These are phyloP conservation scores for Botryosphaeria dothidea DNA, from an alignment of 2,329 filamentous ascomycete genomes.

Conservation along the genomic window DNA sequence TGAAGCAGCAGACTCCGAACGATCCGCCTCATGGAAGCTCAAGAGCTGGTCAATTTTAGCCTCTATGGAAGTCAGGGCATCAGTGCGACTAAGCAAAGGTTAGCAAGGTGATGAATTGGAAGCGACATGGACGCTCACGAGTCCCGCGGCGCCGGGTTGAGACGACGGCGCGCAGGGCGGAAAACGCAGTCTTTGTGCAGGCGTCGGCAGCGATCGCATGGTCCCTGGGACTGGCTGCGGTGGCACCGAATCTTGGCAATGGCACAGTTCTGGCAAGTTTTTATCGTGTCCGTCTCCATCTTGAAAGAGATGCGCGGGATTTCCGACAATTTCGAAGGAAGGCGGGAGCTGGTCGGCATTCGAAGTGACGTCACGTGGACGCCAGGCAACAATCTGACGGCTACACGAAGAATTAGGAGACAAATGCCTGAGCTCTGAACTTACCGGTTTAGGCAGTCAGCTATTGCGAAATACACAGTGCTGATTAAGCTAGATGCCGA, in stretches of 20 bases:
- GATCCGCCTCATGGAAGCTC: conserved; percentile 22
- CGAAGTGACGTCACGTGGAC: not conserved
- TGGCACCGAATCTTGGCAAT: conserved; percentile 35
- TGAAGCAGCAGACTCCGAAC: not conserved
- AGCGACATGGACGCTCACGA: conserved; percentile 24
- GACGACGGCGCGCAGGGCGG: conserved; percentile 37
- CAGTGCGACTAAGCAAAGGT: not conserved
- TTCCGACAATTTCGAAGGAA: not conserved
- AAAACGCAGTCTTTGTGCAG: conserved; percentile 39
- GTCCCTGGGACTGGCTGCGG: conserved; percentile 29
- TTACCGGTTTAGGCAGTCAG: too few species aligned
- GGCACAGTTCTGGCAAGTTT: conserved; percentile 36
- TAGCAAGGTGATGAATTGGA: not conserved
- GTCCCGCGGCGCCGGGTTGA: conserved; percentile 38
- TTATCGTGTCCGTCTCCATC: not conserved
- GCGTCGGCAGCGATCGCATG: conserved; percentile 32
- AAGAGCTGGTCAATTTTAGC: not conserved
- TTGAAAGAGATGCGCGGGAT: not conserved
- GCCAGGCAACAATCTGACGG: not conserved
- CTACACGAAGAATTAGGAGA: too few species aligned
- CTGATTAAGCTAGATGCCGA: too few species aligned
- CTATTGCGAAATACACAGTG: too few species aligned
- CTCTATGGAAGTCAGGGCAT: not conserved
- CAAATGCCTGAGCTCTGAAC: too few species aligned
- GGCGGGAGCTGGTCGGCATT: not conserved